Evolutionary conservation across 805 yeast genomes (phyloP).

Genomic region (Candida suzukii): DNA sequence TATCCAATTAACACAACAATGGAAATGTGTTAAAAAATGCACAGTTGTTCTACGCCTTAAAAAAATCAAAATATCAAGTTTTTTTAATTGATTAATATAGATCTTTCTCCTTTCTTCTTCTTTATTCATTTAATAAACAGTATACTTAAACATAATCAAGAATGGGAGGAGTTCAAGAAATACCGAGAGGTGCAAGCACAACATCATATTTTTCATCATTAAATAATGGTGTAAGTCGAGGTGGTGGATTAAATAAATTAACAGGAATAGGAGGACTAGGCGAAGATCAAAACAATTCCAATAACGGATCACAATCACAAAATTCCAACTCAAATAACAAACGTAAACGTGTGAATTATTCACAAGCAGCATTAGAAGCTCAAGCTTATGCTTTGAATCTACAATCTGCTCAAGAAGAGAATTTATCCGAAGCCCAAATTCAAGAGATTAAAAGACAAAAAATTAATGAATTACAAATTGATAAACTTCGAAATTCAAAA

Average conservation of each 20-base stretch:
- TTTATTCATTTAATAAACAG: neutral
- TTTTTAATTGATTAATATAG: too few species aligned
- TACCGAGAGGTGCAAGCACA: slow-evolving; percentile 19
- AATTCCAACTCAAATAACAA: slow-evolving; percentile 10
- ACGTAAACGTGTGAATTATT: slow-evolving; percentile 27
- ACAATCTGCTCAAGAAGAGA: neutral
- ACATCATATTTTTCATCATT: slow-evolving; percentile 21
- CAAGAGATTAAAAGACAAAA: slow-evolving; percentile 20
- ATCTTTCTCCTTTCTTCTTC: too few species aligned
- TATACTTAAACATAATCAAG: neutral
- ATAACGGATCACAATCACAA: too few species aligned
- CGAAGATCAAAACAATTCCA: neutral
- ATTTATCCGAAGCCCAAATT: slow-evolving; percentile 1
- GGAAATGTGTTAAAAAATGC: too few species aligned
- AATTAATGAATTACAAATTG: too few species aligned
- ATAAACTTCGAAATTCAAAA: too few species aligned
- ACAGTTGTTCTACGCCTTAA: too few species aligned
- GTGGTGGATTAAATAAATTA: too few species aligned
- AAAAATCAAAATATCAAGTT: too few species aligned
- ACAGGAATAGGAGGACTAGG: neutral
- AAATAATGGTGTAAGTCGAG: slow-evolving; percentile 4
- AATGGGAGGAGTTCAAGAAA: slow-evolving; percentile 24
- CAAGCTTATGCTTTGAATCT: slow-evolving; percentile 5
- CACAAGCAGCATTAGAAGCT: slow-evolving; percentile 18
- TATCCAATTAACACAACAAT: too few species aligned